Conservation (phyloP, 176 grass and related monocot genomes). For the Puccinellia tenuiflora region DNA sequence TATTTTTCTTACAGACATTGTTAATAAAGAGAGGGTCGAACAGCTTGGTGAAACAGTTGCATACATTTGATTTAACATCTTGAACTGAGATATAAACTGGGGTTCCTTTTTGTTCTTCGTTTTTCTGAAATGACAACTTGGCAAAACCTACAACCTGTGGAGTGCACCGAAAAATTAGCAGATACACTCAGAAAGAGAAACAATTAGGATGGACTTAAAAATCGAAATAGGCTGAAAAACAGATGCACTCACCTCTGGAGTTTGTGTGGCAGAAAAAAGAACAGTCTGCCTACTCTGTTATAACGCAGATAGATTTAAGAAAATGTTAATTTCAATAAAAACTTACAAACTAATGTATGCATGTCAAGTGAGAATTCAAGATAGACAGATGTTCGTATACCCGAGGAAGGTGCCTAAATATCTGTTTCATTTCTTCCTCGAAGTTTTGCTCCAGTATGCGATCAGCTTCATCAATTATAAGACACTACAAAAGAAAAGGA, state of each 20-base stretch:
- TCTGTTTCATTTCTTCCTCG: constrained; percentile 98
- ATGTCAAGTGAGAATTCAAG: neutral
- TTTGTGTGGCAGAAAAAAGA: constrained; percentile 93
- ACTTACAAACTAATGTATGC: neutral
- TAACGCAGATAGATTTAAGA: constrained; percentile 5
- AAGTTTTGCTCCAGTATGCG: constrained; percentile 83
- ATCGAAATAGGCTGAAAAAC: neutral
- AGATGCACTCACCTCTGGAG: constrained; percentile 51
- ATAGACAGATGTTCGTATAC: constrained; percentile 29
- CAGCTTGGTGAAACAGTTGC: constrained; percentile 5
- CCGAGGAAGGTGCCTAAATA: constrained; percentile 84
- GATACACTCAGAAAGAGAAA: neutral
- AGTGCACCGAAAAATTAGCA: neutral
- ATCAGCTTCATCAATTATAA: constrained; percentile 97
- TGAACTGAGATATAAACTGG: constrained; percentile 80
- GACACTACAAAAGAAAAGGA: constrained; percentile 42
- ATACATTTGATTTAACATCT: constrained; percentile 67
- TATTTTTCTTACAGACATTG: neutral
- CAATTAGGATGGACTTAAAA: neutral
- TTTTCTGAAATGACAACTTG: constrained; percentile 75
- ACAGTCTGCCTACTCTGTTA: constrained; percentile 84
- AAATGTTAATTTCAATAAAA: neutral
- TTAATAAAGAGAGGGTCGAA: neutral
- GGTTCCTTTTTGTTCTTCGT: constrained; percentile 59
- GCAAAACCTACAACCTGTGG: constrained; percentile 81